phyloP scores from a whole-genome alignment of 805 yeast genomes.

The Candida patagonica region DNA sequence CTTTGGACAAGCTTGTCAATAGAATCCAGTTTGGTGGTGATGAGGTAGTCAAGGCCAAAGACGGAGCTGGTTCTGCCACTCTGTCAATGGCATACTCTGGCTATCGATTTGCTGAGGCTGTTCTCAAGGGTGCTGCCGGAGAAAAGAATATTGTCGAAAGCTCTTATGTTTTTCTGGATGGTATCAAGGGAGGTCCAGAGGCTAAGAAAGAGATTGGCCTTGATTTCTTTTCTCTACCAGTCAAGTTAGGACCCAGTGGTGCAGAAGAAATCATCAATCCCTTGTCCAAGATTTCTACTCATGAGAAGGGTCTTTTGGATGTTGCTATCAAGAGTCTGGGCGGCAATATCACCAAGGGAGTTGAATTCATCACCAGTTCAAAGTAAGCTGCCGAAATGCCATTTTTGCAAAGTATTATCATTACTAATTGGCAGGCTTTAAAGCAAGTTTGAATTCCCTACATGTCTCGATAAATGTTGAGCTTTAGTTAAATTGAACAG shows the following conservation, averaged over 20 bases:
- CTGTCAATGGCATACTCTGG: conserved; percentile 95
- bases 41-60: conserved; percentile 91
- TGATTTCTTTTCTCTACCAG: conserved; percentile 68
- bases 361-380: conserved; percentile 47
- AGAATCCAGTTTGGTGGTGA: conserved; percentile 96
- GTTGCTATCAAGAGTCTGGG: conserved; percentile 82
- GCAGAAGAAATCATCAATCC: conserved; percentile 51
- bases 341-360: conserved; percentile 91
- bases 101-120: conserved; percentile 63
- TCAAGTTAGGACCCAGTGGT: conserved; percentile 66
- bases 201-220: conserved; percentile 63
- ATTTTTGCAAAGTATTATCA: too few species aligned
- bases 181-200: conserved; percentile 42
- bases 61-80: conserved; percentile 92
- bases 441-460: too few species aligned
- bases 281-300: conserved; percentile 60
- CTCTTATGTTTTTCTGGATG: conserved; percentile 33
- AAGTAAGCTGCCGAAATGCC: not conserved
- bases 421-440: too few species aligned
- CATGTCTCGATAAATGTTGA: too few species aligned
- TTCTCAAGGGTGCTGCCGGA: conserved; percentile 32
- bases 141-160: conserved; percentile 40
- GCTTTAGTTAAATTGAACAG: too few species aligned
- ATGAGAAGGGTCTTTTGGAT: conserved; percentile 77
- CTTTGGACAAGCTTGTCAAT: conserved; percentile 53